phyloP scores from a whole-genome alignment of 2,329 filamentous ascomycete genomes.

The Neonectria hederae region DNA sequence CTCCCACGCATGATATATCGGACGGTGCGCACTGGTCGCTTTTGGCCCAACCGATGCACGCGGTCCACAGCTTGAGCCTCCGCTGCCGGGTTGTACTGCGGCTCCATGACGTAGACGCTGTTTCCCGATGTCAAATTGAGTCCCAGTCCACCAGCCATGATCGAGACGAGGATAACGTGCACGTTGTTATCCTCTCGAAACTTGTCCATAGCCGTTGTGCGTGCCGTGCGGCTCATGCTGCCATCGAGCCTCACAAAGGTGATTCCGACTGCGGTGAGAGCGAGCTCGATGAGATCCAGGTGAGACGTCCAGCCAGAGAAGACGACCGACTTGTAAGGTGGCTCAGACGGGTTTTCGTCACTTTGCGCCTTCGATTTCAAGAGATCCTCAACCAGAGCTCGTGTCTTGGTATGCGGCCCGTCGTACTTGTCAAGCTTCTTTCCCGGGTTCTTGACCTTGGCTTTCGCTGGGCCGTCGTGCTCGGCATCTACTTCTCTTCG shows the following conservation, averaged over 20 bases:
- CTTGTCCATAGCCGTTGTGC: constrained; percentile 77
- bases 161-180: constrained; percentile 88
- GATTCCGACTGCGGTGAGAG: constrained; percentile 74
- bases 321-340: constrained; percentile 89
- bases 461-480: constrained; percentile 61
- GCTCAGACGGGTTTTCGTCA: constrained; percentile 67
- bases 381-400: constrained; percentile 80
- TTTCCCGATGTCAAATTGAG: constrained; percentile 89
- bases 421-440: constrained; percentile 76
- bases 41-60: constrained; percentile 91
- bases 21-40: constrained; percentile 83
- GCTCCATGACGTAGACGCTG: constrained; percentile 96
- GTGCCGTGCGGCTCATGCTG: constrained; percentile 80
- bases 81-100: constrained; percentile 94
- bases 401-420: constrained; percentile 93
- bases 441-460: constrained; percentile 47
- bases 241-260: constrained; percentile 86
- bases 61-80: constrained; percentile 95
- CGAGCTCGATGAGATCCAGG: constrained; percentile 89
- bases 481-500: constrained; percentile 67
- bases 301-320: constrained; percentile 98
- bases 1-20: constrained; percentile 90
- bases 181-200: constrained; percentile 79
- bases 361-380: constrained; percentile 71
- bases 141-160: constrained; percentile 90